Evolutionary conservation across 2,329 filamentous ascomycete species (phyloP).

Genomic region (Diplocarpon rosae): DNA sequence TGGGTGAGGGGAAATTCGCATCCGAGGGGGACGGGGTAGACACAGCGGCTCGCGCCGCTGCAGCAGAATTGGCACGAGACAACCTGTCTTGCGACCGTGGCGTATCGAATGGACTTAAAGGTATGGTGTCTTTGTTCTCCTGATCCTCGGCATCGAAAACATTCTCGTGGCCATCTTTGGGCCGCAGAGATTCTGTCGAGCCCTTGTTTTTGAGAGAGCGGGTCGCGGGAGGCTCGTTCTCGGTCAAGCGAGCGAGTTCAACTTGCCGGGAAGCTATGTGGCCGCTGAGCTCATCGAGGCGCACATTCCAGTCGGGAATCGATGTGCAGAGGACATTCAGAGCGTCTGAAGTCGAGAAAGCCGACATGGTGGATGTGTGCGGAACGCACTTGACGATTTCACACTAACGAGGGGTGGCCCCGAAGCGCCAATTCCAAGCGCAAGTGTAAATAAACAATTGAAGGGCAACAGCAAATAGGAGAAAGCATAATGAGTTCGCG

Average conservation of each 20-base stretch:
- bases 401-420: too few species aligned
- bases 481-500: too few species aligned
- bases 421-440: too few species aligned
- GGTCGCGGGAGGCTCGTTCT: conserved; percentile 26
- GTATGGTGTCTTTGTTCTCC: conserved; percentile 10
- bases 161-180: conserved; percentile 21
- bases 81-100: conserved; percentile 12
- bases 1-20: conserved; percentile 7
- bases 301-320: conserved; percentile 47
- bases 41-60: conserved; percentile 11
- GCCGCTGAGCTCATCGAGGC: conserved; percentile 47
- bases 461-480: too few species aligned
- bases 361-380: conserved; percentile 6
- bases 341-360: conserved; percentile 36
- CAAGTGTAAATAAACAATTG: too few species aligned
- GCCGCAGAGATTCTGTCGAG: conserved; percentile 27
- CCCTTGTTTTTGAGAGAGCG: conserved; percentile 28
- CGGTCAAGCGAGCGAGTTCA: conserved; percentile 42
- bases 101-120: conserved; percentile 11
- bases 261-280: conserved; percentile 51
- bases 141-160: conserved; percentile 8
- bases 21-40: conserved; percentile 7
- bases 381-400: too few species aligned
- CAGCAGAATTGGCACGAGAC: conserved; percentile 13
- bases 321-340: conserved; percentile 43